Evolutionary conservation across 1,139 yeast species (phyloP), one percentile per base, ranked within the genome.

Genomic region (Nakaseomyces delphensis): DNA sequence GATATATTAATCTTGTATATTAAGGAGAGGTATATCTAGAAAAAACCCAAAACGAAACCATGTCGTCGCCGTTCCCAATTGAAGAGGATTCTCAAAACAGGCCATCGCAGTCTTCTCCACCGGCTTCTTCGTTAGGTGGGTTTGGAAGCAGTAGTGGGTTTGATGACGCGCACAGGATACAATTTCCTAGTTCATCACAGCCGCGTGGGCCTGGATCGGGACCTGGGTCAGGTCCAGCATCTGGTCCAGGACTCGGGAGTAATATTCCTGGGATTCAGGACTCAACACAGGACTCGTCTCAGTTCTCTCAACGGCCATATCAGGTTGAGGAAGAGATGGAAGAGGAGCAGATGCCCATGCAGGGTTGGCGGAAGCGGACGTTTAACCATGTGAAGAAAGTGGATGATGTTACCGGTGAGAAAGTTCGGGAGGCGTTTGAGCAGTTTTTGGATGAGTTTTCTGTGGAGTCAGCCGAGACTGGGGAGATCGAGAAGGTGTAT

Each of bases 391-490:
- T 89, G 41, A 89, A 95, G 29, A 85, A 83, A 60, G 96, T 91
- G 24, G 77, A 77, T 16, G 98, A 91, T 67, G 77, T 81, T 35
- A 87, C 96, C 4, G 96, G 96, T 48, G 96, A 89, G 59, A 85
- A 86, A 54, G 96, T 91, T 13, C 74, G 93, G 42, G 95, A 87
- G 60, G 79, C 93, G 23, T 91, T 91, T 61, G 96, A 87, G 60
- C 77, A 74, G 52, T 91, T 91, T 59, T 66, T 91, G 48, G 85
- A 82, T 59, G 82, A 77, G 37, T 85, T 70, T 55, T 38, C 56
- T 2, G 42, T 52, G 9, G 41, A 41, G n/a, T 48, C 50, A 13
- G 45, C 49, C 20, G 55, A 52, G 28, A 48, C 52, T n/a, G 53
- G 46, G 21, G 54, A 49, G 63, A 66, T 65, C 35, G 85, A 83